Evolutionary conservation across 768 basidiomycete species (phyloP).

Genomic region (Lactarius akahatsu): DNA sequence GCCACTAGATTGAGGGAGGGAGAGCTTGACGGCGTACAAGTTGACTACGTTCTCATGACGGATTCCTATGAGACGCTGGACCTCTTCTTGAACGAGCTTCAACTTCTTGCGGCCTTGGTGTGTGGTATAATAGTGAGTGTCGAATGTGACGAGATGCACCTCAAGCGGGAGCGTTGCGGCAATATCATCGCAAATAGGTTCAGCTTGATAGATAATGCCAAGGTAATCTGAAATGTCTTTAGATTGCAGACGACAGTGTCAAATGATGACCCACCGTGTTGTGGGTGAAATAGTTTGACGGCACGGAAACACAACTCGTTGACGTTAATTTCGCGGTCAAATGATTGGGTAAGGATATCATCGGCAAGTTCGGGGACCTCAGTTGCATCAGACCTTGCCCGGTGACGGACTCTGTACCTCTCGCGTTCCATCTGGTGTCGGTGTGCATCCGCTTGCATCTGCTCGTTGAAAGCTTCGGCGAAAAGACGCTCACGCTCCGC

Average conservation of each 20-base stretch:
- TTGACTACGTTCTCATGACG: constrained; percentile 66
- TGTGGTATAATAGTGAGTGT: constrained; percentile 64
- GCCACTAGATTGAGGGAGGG: constrained; percentile 47
- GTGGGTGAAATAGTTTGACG: constrained; percentile 72
- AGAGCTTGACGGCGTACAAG: constrained; percentile 66
- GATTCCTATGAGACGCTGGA: constrained; percentile 56
- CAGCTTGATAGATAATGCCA: constrained; percentile 68
- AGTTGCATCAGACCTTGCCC: constrained; percentile 70
- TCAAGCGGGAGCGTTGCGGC: constrained; percentile 62
- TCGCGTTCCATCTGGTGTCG: constrained; percentile 56
- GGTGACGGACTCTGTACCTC: constrained; percentile 53
- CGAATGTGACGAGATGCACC: constrained; percentile 64
- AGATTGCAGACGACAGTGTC: neutral
- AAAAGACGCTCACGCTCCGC: constrained; percentile 44
- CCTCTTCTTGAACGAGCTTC: constrained; percentile 61
- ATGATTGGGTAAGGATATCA: constrained; percentile 54
- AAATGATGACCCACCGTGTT: constrained; percentile 47
- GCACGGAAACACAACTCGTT: constrained; percentile 58
- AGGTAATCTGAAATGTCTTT: constrained; percentile 49
- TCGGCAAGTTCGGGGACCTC: constrained; percentile 50
- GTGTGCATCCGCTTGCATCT: constrained; percentile 65
- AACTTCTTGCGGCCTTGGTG: constrained; percentile 74
- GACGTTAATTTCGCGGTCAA: constrained; percentile 55
- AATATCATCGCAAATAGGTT: constrained; percentile 69
- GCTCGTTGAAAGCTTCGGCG: constrained; percentile 61